Base-by-base conservation (phyloP, 805 yeast species). In the Candida taoyuanica region DNA sequence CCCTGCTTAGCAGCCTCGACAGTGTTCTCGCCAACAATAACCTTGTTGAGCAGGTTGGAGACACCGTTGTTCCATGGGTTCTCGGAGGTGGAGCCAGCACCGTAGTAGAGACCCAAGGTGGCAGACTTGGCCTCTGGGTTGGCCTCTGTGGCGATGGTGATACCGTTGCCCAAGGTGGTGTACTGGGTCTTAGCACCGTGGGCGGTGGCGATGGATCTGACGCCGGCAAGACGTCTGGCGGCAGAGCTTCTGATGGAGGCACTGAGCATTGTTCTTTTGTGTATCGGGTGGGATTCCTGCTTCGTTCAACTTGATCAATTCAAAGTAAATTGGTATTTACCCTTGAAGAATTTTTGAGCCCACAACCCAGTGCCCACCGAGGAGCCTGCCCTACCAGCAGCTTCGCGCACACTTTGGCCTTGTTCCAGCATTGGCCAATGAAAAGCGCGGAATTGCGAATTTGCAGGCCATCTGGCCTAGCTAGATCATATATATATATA, bases 21-120 rank as follows among this genome's bases (percentile, higher is more conserved):
- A n/a, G 51, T 44, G 39, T 49, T 62, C 39, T 60, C 59, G 9
- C 59, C 50, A 27, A 62, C 58, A 56, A 82, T 66, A 17, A 73
- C 61, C 43, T 71, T 64, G 59, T 81, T 67, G 48, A 78, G 68
- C 51, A 85, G 65, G 46, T 81, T 74, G 39, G 91, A 75, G 37
- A 81, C 77, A 75, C 95, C 95, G 52, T 85, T 84, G 69, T 79
- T 81, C 75, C 78, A 83, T 31, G 85, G 71, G 64, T 81, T 83
- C 64, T 85, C 95, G 37, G 83, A 63, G 60, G 88, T 70, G 34
- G 91, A 78, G 61, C 95, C 95, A 36, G 88, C 84, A 50, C 81
- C 83, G 58, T 71, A 67, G 61, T 72, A 84, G 42, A 81, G 63
- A 63, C 93, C 91, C 50, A 81, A 70, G 26, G 86, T 70, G 34